phyloP scores from a whole-genome alignment of 179 eudicot genomes.

The Silene noctiflora region DNA sequence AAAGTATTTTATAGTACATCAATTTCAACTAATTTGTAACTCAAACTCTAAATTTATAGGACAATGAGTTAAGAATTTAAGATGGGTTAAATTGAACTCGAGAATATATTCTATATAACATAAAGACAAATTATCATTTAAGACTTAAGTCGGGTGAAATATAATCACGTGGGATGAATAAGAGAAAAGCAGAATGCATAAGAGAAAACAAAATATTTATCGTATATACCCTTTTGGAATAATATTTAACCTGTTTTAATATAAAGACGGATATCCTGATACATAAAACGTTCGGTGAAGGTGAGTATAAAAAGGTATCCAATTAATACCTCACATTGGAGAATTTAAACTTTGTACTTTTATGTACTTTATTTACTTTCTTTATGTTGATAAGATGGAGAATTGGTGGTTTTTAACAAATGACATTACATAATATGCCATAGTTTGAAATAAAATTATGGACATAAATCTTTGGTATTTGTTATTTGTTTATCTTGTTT shows the following conservation, averaged over 20 bases:
- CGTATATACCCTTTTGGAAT: no score
- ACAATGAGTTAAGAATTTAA: neutral
- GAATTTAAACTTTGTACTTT: neutral
- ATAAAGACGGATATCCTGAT: no score
- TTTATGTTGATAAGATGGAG: neutral
- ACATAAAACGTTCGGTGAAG: slow-evolving; percentile 6
- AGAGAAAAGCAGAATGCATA: no score
- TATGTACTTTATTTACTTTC: neutral
- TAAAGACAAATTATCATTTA: no score
- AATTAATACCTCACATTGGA: neutral
- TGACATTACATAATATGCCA: slow-evolving; percentile 16
- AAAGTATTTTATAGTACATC: slow-evolving; percentile 6
- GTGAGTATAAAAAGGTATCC: slow-evolving; percentile 3
- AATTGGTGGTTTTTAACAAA: neutral
- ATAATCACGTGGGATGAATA: no score
- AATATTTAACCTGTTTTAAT: no score
- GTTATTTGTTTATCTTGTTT: neutral
- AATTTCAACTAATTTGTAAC: no score
- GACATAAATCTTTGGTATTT: neutral
- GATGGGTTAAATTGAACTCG: neutral
- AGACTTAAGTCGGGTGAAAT: no score
- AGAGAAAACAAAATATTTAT: no score
- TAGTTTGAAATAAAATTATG: neutral
- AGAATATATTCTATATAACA: slow-evolving; percentile 10
- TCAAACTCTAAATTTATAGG: neutral